phyloP scores from a whole-genome alignment of 2,329 filamentous ascomycete species.

The Sclerotinia glacialis region DNA sequence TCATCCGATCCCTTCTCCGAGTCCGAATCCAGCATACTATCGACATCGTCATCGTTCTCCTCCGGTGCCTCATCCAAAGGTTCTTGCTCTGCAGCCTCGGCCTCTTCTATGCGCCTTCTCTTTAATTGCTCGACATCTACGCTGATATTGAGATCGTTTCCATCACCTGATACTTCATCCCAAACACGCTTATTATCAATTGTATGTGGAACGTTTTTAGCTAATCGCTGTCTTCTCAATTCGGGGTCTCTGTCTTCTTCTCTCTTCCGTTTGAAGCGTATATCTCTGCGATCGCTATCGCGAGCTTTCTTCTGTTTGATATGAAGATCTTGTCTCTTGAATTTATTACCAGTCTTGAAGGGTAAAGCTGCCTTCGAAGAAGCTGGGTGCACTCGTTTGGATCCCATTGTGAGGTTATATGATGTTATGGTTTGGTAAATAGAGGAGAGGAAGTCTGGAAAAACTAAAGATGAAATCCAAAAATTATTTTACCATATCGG shows the following conservation, averaged over 20 bases:
- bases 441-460: conserved; percentile 6
- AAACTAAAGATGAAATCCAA: conserved; percentile 23
- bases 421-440: conserved; percentile 22
- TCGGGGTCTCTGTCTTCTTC: conserved; percentile 82
- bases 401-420: conserved; percentile 45
- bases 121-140: conserved; percentile 61
- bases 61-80: conserved; percentile 43
- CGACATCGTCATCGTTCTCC: conserved; percentile 55
- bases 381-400: conserved; percentile 44
- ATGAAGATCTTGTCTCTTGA: conserved; percentile 73
- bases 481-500: conserved; percentile 18
- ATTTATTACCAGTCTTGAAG: conserved; percentile 69
- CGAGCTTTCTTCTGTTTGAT: conserved; percentile 75
- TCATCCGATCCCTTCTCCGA: conserved; percentile 46
- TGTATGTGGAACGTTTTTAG: conserved; percentile 74
- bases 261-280: conserved; percentile 74
- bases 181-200: conserved; percentile 86
- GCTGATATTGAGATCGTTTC: conserved; percentile 52
- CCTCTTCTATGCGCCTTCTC: conserved; percentile 52
- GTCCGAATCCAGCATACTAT: conserved; percentile 76
- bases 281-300: conserved; percentile 71
- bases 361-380: conserved; percentile 47
- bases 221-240: conserved; percentile 68
- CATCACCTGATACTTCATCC: conserved; percentile 71
- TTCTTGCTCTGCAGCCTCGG: conserved; percentile 48